Conservation (phyloP, 345 rosid genomes). For the Linum tenue region DNA sequence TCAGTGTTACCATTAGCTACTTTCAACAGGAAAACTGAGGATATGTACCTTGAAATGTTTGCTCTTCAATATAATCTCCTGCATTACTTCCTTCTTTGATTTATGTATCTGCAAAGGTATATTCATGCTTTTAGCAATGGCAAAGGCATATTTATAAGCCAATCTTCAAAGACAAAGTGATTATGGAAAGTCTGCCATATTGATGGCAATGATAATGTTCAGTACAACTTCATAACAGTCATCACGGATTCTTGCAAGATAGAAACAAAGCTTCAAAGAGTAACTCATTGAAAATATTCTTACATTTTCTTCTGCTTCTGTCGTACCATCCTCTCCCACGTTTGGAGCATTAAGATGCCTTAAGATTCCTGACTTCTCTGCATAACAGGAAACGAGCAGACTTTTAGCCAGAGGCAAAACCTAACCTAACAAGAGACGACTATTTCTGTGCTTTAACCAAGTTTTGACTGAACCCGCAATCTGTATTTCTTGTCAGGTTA, state of each 20-base stretch:
- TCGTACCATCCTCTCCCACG: constrained; percentile 15
- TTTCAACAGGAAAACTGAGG: constrained; percentile 7
- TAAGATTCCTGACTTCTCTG: constrained; percentile 28
- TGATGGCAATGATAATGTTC: not conserved
- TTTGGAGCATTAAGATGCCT: constrained; percentile 29
- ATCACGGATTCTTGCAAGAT: not conserved
- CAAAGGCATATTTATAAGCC: not conserved
- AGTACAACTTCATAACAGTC: not conserved
- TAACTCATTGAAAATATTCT: constrained; percentile 12
- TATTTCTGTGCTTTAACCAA: not conserved
- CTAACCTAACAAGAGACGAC: not conserved
- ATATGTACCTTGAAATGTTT: constrained; percentile 71
- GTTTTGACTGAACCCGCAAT: not conserved
- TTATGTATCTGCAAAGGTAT: constrained; percentile 50
- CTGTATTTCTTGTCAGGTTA: not conserved
- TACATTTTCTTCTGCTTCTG: constrained; percentile 55
- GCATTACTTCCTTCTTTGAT: constrained; percentile 83
- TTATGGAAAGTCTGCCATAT: not conserved
- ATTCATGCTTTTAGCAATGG: not conserved
- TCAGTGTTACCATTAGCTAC: not conserved
- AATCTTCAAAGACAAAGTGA: not conserved
- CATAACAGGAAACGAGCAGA: constrained; percentile 13
- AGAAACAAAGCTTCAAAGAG: not conserved
- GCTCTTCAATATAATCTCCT: constrained; percentile 90
- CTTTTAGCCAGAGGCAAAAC: constrained; percentile 1